phyloP scores from a whole-genome alignment of 2,329 filamentous ascomycete genomes.

The Cercospora zeina region DNA sequence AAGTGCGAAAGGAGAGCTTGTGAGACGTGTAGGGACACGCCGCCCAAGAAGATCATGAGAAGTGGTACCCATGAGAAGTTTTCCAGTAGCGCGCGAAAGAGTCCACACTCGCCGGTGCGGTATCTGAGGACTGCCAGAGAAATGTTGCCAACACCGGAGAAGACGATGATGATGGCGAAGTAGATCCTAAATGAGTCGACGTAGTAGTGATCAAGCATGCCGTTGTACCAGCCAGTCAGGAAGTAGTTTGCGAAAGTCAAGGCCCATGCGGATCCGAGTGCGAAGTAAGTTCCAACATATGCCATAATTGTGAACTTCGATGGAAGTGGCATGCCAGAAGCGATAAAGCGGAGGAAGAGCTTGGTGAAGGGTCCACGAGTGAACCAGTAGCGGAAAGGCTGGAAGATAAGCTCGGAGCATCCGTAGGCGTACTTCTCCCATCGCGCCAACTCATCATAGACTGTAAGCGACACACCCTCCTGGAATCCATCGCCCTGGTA shows the following conservation, averaged over 20 bases:
- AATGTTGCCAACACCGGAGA: conserved; percentile 72
- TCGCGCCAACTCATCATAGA: conserved; percentile 79
- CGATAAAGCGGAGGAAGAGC: conserved; percentile 72
- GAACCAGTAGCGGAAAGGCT: conserved; percentile 72
- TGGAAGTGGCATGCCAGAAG: conserved; percentile 70
- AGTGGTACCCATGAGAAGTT: conserved; percentile 67
- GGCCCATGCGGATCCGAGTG: conserved; percentile 73
- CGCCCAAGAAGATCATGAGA: conserved; percentile 45
- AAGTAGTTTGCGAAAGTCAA: conserved; percentile 75
- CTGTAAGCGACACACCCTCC: conserved; percentile 79
- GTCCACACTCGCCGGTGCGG: conserved; percentile 63
- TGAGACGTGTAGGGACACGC: conserved; percentile 44
- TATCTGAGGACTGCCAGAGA: conserved; percentile 72
- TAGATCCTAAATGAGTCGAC: conserved; percentile 76
- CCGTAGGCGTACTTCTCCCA: conserved; percentile 89
- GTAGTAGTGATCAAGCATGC: conserved; percentile 77
- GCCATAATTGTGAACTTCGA: conserved; percentile 75
- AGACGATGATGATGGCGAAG: conserved; percentile 77
- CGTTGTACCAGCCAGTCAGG: conserved; percentile 73
- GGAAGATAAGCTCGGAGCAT: conserved; percentile 78
- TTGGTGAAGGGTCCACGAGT: conserved; percentile 75
- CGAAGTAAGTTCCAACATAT: conserved; percentile 79
- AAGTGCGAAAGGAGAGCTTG: conserved; percentile 46
- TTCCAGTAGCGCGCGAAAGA: conserved; percentile 55
- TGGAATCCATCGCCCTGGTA: conserved; percentile 78